Evolutionary conservation across 805 yeast genomes (phyloP).

Genomic region (Zygosaccharomyces bailii): DNA sequence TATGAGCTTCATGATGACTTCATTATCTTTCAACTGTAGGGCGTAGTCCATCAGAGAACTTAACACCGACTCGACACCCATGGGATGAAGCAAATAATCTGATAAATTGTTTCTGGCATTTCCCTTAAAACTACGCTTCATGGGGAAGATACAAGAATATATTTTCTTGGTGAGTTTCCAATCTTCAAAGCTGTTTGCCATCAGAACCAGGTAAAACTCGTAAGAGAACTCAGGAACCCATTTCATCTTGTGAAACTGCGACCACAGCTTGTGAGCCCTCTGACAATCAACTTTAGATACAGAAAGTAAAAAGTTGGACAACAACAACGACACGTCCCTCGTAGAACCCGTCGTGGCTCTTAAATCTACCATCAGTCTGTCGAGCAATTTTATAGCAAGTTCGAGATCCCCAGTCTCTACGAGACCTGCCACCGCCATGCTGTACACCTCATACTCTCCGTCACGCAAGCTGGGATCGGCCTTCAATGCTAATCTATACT

Average conservation of each 20-base stretch:
- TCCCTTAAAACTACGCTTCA: conserved; percentile 24
- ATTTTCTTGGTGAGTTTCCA: conserved; percentile 36
- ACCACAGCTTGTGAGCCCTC: conserved; percentile 38
- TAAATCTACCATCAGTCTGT: conserved; percentile 48
- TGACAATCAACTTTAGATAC: conserved; percentile 35
- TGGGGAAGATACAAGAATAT: conserved; percentile 40
- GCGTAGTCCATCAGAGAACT: conserved; percentile 30
- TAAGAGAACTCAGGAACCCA: conserved; percentile 43
- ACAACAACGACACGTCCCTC: conserved; percentile 38
- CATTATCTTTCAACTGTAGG: conserved; percentile 30
- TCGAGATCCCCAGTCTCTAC: conserved; percentile 48
- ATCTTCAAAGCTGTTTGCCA: conserved; percentile 36
- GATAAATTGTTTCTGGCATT: conserved; percentile 13
- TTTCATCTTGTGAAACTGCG: conserved; percentile 36
- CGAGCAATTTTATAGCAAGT: conserved; percentile 55
- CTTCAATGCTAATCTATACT: conserved; percentile 31
- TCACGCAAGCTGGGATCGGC: conserved; percentile 23
- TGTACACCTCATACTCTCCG: conserved; percentile 49
- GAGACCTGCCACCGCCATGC: conserved; percentile 50
- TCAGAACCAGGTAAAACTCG: conserved; percentile 37
- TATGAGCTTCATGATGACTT: conserved; percentile 37
- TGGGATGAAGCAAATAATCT: conserved; percentile 27
- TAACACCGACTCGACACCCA: conserved; percentile 24
- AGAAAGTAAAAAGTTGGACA: conserved; percentile 44
- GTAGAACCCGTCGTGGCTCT: conserved; percentile 36